These are phyloP conservation scores for Nowakowskiella sp. DNA, from an alignment of 192 early-diverging fungal species.

Conservation along the genomic window DNA sequence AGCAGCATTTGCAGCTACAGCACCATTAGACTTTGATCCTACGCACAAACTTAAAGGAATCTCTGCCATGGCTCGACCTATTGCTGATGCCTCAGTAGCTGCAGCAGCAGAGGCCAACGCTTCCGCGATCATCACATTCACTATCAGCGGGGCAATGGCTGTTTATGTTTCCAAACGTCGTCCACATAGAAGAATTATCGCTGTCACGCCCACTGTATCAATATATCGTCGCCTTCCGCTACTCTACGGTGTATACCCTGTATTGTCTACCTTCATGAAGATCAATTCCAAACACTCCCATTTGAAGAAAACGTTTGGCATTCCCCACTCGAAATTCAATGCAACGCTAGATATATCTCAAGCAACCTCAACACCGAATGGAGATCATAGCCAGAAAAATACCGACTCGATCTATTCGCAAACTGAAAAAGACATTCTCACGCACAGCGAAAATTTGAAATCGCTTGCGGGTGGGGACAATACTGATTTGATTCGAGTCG, in stretches of 20 bases:
- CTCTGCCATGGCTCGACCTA: neutral
- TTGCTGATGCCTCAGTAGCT: neutral
- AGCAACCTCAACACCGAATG: no score
- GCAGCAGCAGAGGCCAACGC: neutral
- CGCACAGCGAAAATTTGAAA: no score
- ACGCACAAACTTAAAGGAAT: neutral
- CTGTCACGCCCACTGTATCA: neutral
- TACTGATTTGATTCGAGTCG: no score
- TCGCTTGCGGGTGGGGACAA: no score
- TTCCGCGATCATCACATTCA: neutral
- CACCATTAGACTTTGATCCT: neutral
- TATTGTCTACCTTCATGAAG: no score
- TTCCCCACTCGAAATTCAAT: no score
- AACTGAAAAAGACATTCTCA: constrained; percentile 40
- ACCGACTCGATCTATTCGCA: constrained; percentile 41
- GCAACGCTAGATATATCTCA: no score
- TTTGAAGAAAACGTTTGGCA: no score
- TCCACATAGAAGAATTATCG: neutral
- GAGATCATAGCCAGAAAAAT: no score
- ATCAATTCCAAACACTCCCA: no score
- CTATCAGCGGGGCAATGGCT: no score
- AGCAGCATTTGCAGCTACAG: neutral
- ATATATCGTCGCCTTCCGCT: neutral
- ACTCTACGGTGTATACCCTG: neutral
- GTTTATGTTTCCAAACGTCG: neutral